phyloP scores from a whole-genome alignment of 2,329 filamentous ascomycete species.

The Aspergillus carbonarius region DNA sequence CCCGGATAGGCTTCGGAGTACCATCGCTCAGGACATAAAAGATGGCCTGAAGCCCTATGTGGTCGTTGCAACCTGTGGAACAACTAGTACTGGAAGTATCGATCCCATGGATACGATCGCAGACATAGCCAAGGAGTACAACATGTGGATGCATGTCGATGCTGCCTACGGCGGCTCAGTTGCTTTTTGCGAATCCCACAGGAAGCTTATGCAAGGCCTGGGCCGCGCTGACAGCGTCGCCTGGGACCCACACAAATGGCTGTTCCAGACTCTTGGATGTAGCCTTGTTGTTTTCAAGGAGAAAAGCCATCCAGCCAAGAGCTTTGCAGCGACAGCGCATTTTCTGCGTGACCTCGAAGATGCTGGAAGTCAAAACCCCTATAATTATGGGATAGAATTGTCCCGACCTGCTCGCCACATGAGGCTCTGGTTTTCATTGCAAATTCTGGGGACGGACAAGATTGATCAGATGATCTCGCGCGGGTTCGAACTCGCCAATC shows the following conservation, averaged over 20 bases:
- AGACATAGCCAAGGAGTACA: constrained; percentile 5
- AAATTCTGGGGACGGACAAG: constrained; percentile 15
- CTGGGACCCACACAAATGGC: constrained; percentile 28
- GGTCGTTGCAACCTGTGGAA: constrained; percentile 19
- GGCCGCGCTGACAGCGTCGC: constrained; percentile 22
- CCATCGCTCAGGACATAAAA: constrained; percentile 4
- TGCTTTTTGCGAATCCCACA: constrained; percentile 14
- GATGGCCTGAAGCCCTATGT: constrained; percentile 12
- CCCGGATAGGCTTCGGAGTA: background rate
- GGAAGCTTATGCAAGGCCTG: constrained; percentile 11
- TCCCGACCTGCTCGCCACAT: constrained; percentile 21
- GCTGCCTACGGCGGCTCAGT: constrained; percentile 22
- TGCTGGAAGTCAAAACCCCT: constrained; percentile 16
- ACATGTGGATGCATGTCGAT: constrained; percentile 26
- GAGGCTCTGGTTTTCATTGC: constrained; percentile 23
- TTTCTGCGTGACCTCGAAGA: constrained; percentile 14
- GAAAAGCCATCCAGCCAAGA: constrained; percentile 8
- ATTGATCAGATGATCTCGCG: constrained; percentile 20
- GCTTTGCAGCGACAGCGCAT: constrained; percentile 16
- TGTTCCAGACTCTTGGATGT: constrained; percentile 26
- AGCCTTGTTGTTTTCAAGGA: constrained; percentile 22
- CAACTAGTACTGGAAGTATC: constrained; percentile 20
- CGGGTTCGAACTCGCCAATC: constrained; percentile 5
- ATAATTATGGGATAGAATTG: constrained; percentile 22
- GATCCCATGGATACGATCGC: constrained; percentile 18